Base-by-base conservation (phyloP, 192 early-diverging fungal genomes). In the Backusella tarrabulga region DNA sequence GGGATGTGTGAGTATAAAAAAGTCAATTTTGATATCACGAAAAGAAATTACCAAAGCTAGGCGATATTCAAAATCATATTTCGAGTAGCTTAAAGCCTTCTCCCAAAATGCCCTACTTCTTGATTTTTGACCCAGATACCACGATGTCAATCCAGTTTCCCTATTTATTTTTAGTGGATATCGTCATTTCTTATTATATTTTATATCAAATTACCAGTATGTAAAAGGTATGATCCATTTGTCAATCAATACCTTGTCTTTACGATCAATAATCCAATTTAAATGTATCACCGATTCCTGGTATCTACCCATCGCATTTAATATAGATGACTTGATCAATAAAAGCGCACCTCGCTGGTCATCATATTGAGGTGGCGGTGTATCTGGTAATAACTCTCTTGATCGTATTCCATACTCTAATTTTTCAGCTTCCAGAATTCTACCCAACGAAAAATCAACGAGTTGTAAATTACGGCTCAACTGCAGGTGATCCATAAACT, bases 31-130 rank as follows among this genome's bases (percentile, higher is more conserved):
- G 38, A 40, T 40, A 40, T 40, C 32, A 32, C 32, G 32, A 32
- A 35, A 3, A 79, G 60, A 74, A 0, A 23, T 63, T 54, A 80
- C 79, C 74, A 78, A 56, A 66, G 81, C 77, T 19, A 82, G 63
- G 17, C 81, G 72, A 67, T 82, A 87, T 77, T 88, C 87, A 81
- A 88, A 88, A 73, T 88, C 87, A 41, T 84, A 88, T 23, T 85
- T 83, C 17, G 77, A 83, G 52, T 63, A 87, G 3, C 74, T 75
- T 40, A 77, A 54, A 5, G 86, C 86, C 32, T 77, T 81, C 19
- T 88, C 87, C 87, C 87, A 88, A 23, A 81, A 72, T 4, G 19
- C 46, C 32, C 81, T 77, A 46, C 81, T 81, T 29, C 76, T 73
- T 23, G 42, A 14, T 14, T 76, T 76, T 44, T 81, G 77, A 19